Percentiles rank a stretch among this genome's conserved stretches.
These are phyloP conservation scores for Saccharum officinarum DNA, from an alignment of 176 grass and related monocot genomes.

Conservation along the genomic window DNA sequence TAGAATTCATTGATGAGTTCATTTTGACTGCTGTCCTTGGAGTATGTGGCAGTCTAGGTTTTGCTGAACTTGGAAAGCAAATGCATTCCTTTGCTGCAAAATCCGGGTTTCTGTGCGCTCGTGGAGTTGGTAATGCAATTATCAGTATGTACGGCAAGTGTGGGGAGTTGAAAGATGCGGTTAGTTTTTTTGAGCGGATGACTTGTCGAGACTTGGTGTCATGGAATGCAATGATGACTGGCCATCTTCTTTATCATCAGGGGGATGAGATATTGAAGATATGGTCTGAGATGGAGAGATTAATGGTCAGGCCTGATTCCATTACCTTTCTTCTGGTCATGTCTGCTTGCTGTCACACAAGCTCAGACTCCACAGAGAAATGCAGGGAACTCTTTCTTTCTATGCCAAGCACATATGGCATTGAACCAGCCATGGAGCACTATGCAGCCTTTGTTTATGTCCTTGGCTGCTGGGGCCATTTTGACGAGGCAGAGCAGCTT, in stretches of 20 bases:
- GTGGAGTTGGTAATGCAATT: slow-evolving; percentile 50
- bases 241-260: slow-evolving; percentile 54
- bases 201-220: slow-evolving; percentile 50
- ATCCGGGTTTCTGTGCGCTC: slow-evolving; percentile 47
- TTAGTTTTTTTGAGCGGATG: slow-evolving; percentile 53
- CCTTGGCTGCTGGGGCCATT: slow-evolving; percentile 55
- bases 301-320: slow-evolving; percentile 48
- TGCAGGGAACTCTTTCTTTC: slow-evolving; percentile 48
- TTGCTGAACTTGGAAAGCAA: slow-evolving; percentile 59
- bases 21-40: slow-evolving; percentile 51
- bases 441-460: slow-evolving; percentile 58
- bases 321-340: slow-evolving; percentile 64
- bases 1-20: slow-evolving; percentile 54
- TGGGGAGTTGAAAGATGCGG: slow-evolving; percentile 43
- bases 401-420: slow-evolving; percentile 41
- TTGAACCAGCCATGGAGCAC: slow-evolving; percentile 50
- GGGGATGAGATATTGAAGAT: slow-evolving; percentile 50
- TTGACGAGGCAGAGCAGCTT: slow-evolving; percentile 58
- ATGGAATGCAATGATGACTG: slow-evolving; percentile 63
- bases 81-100: slow-evolving; percentile 56
- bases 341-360: slow-evolving; percentile 57
- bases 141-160: slow-evolving; percentile 74
- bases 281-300: slow-evolving; percentile 55
- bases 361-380: slow-evolving; percentile 44
- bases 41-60: slow-evolving; percentile 54